These are phyloP conservation scores for Triticum timopheevii DNA, from an alignment of 176 grass and related monocot species.

Conservation along the genomic window DNA sequence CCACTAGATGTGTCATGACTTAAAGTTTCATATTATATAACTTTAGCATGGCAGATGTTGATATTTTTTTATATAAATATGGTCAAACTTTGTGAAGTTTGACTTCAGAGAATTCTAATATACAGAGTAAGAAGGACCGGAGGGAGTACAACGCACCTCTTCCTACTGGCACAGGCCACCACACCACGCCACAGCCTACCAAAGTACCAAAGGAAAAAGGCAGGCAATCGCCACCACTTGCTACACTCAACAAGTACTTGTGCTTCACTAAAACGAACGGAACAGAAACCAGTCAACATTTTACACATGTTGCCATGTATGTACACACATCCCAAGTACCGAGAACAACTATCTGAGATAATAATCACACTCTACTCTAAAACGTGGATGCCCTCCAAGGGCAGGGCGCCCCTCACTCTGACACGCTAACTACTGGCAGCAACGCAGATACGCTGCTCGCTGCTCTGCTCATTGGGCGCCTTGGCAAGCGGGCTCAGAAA, in stretches of 20 bases:
- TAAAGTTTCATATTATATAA: no score
- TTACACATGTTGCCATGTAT: neutral
- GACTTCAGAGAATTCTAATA: no score
- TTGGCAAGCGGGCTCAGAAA: neutral
- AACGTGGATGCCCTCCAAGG: neutral
- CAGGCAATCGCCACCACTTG: neutral
- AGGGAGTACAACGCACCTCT: neutral
- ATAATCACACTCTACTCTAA: neutral
- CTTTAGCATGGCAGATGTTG: no score
- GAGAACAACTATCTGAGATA: neutral
- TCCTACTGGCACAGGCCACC: no score
- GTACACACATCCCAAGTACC: neutral
- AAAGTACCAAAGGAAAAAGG: neutral
- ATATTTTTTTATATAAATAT: no score
- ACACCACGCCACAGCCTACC: neutral
- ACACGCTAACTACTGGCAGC: neutral
- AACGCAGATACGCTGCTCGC: neutral
- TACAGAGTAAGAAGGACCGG: no score
- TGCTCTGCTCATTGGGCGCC: neutral
- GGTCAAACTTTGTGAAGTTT: no score
- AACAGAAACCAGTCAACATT: neutral
- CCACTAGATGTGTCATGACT: no score
- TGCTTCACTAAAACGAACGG: neutral
- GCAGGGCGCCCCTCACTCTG: neutral
- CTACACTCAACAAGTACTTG: neutral